phyloP scores from a whole-genome alignment of 345 rosid species.

The Salix exigua region DNA sequence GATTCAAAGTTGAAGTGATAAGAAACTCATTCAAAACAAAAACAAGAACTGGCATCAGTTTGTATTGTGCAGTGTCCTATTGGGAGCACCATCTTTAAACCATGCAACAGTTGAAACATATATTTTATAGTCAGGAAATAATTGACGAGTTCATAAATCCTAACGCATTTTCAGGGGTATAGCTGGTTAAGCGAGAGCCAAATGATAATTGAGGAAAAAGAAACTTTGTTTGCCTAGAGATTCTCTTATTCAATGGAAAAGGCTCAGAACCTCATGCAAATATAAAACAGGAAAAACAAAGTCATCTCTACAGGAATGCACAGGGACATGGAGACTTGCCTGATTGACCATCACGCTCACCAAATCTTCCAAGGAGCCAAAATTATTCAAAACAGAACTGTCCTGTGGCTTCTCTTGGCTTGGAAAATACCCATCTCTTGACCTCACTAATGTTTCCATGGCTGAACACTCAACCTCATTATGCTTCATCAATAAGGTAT shows the following conservation, averaged over 20 bases:
- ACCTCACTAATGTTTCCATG: conserved; percentile 32
- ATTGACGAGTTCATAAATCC: not conserved
- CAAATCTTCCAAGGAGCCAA: conserved; percentile 67
- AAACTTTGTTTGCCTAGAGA: not conserved
- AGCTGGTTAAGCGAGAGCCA: not conserved
- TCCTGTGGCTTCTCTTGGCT: conserved; percentile 50
- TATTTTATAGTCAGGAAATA: not conserved
- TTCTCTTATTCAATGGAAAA: not conserved
- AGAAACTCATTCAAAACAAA: not conserved
- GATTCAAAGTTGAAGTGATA: not conserved
- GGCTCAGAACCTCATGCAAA: not conserved
- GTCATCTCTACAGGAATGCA: not conserved
- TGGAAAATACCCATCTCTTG: conserved; percentile 38
- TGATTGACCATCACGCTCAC: conserved; percentile 53
- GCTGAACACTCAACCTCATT: conserved; percentile 35
- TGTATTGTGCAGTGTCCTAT: not conserved
- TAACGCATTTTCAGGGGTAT: not conserved
- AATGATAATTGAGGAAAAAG: not conserved
- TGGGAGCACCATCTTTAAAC: not conserved
- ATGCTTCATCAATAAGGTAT: conserved; percentile 31
- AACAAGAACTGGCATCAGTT: not conserved
- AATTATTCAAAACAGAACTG: conserved; percentile 38
- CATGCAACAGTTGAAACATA: not conserved
- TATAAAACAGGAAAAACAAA: not conserved
- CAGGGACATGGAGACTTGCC: conserved; percentile 32